phyloP scores from a whole-genome alignment of 305 asterid genomes.

The Rubia peregrina region DNA sequence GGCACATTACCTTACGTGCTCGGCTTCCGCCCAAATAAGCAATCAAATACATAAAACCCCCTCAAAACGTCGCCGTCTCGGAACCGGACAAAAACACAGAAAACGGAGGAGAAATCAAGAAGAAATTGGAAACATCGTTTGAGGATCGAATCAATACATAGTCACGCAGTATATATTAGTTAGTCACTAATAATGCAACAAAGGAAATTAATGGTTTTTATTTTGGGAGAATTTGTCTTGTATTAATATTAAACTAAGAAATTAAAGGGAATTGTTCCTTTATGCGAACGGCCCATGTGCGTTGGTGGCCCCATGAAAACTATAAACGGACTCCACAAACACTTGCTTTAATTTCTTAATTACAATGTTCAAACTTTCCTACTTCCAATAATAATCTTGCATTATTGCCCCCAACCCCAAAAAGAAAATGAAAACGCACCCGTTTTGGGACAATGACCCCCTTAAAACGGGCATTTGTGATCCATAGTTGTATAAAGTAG shows the following conservation, averaged over 20 bases:
- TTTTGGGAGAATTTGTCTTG: conserved; percentile 26
- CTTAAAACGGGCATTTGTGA: conserved; percentile 15
- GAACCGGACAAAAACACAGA: neutral
- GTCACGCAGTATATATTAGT: neutral
- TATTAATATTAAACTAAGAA: conserved; percentile 8
- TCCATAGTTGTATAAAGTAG: conserved; percentile 40
- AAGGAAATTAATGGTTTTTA: conserved; percentile 20
- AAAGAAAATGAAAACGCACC: conserved; percentile 1
- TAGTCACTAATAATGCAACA: neutral
- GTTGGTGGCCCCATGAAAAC: conserved; percentile 69
- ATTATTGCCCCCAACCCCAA: conserved; percentile 45
- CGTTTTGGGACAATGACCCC: conserved; percentile 27
- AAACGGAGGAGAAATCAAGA: neutral
- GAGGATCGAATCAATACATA: neutral
- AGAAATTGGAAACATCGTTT: conserved; percentile 12
- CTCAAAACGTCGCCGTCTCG: neutral
- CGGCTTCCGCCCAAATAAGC: conserved; percentile 22
- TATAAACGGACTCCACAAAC: conserved; percentile 62
- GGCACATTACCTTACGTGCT: conserved; percentile 30
- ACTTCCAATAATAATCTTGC: conserved; percentile 39
- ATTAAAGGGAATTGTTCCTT: conserved; percentile 33
- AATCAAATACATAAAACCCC: neutral
- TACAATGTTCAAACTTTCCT: conserved; percentile 47
- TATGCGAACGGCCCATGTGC: conserved; percentile 92
- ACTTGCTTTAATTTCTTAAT: conserved; percentile 47